Evolutionary conservation across 129 eudicot species (phyloP), one percentile per base, ranked within the genome.

Genomic region (Calendula officinalis): DNA sequence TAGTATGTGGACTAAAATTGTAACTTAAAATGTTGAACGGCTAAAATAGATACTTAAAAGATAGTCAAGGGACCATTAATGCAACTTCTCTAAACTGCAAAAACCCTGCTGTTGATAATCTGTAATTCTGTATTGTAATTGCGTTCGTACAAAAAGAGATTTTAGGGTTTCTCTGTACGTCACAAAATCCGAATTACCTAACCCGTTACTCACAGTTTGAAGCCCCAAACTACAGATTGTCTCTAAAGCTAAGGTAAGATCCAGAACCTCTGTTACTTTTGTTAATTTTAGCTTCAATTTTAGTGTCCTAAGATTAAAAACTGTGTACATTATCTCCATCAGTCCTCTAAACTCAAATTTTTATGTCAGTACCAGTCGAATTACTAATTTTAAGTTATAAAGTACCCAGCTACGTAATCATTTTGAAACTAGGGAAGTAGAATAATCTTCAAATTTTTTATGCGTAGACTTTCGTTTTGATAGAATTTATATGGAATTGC

Each of bases 61-160:
- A 58, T 49, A 61, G 22, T 1, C 6, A 3, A 62, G 33, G 70
- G 76, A 15, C 37, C 37, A 52, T 53, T 52, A 44, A 6, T 35
- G 44, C 40, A 62, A 8, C 12, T 41, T 14, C 42, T 11, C 38
- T 22, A 33, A 71, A 62, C 16, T 53, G 42, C 71, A 72, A 72
- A 69, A 72, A 54, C 77, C 77, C 64, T 63, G 77, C 42, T 72
- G 64, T 72, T 62, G 76, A 71, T 67, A 53, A 61, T 50, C 63
- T 5, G 47, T 71, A 45, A 41, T 60, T 11, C n/a, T n/a, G n/a
- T 22, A 22, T 22, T 22, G 30, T 2, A 22, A 22, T 22, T 22
- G 30, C 30, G 30, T 22, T 22, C 30, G 30, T 22, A 22, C n/a
- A 22, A 22, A 22, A 22, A 22, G 30, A 22, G 30, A 22, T 32